Percentiles rank a stretch among this genome's conserved stretches.
Evolutionary conservation across 2,329 filamentous ascomycete species (phyloP).

Genomic region (Talaromyces amestolkiae): DNA sequence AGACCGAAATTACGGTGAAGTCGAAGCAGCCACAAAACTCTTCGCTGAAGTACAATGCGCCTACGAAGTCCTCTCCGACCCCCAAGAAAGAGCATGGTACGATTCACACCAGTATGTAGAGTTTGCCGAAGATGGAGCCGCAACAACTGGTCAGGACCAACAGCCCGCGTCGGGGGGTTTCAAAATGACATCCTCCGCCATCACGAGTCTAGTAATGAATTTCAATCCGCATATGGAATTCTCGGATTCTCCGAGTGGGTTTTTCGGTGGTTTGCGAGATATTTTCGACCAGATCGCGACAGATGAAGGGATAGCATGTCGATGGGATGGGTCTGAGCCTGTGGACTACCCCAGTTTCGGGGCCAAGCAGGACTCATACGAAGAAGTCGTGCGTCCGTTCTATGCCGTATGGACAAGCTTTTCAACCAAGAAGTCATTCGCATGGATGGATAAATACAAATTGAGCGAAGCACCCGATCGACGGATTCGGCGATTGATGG

Average conservation of each 20-base stretch:
- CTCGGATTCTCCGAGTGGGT: slow-evolving; percentile 74
- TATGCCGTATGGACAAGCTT: slow-evolving; percentile 80
- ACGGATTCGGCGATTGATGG: slow-evolving; percentile 76
- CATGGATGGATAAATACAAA: slow-evolving; percentile 84
- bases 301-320: slow-evolving; percentile 74
- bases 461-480: slow-evolving; percentile 85
- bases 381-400: slow-evolving; percentile 74
- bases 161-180: slow-evolving; percentile 66
- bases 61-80: slow-evolving; percentile 93
- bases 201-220: slow-evolving; percentile 72
- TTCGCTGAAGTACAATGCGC: slow-evolving; percentile 93
- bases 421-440: slow-evolving; percentile 77
- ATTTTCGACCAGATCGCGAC: slow-evolving; percentile 76
- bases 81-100: slow-evolving; percentile 96
- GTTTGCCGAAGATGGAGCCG: slow-evolving; percentile 59
- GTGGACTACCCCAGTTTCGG: slow-evolving; percentile 81
- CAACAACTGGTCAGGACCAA: slow-evolving; percentile 27
- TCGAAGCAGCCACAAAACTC: slow-evolving; percentile 74
- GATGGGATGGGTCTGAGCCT: slow-evolving; percentile 58
- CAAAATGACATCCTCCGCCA: slow-evolving; percentile 74
- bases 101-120: slow-evolving; percentile 90
- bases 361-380: slow-evolving; percentile 68
- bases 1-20: slow-evolving; percentile 85
- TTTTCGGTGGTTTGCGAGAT: slow-evolving; percentile 75
- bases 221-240: slow-evolving; percentile 79